A percentile compares a stretch with the other conserved stretches of the same genome.
Evolutionary conservation across 257 asterid species (phyloP).

Genomic region (Ballota nigra): DNA sequence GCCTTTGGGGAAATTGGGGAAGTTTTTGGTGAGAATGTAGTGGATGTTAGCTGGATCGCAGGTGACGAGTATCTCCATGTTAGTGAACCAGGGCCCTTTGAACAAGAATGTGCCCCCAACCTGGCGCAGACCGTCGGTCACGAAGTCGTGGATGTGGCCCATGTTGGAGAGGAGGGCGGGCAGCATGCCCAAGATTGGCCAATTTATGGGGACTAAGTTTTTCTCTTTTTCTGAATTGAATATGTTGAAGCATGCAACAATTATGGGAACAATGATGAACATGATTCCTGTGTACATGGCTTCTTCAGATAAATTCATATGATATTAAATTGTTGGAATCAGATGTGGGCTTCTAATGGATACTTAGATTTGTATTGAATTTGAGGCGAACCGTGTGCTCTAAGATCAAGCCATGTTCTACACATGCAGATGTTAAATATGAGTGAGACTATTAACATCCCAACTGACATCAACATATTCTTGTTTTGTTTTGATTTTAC

Average conservation of each 20-base stretch:
- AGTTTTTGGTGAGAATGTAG: conserved; percentile 36
- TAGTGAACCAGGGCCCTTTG: conserved; percentile 32
- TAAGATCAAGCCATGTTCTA: too few relatives aligned
- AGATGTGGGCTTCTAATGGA: too few relatives aligned
- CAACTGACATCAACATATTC: too few relatives aligned
- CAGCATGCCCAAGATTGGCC: conserved; percentile 35
- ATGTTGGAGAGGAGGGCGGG: background rate
- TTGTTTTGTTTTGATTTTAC: too few relatives aligned
- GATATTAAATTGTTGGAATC: too few relatives aligned
- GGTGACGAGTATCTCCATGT: conserved; percentile 34
- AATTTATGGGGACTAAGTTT: conserved; percentile 21
- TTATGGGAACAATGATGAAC: background rate
- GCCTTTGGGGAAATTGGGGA: conserved; percentile 31
- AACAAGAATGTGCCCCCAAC: conserved; percentile 27
- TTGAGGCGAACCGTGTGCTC: too few relatives aligned
- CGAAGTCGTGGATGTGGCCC: background rate
- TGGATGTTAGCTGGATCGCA: conserved; percentile 40
- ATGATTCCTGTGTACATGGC: background rate
- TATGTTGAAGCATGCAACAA: background rate
- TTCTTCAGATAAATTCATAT: background rate
- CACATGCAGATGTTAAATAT: too few relatives aligned
- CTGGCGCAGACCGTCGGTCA: background rate
- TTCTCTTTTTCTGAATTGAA: background rate
- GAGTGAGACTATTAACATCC: too few relatives aligned
- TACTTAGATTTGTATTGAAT: too few relatives aligned